A percentile compares a stretch with the other conserved stretches of the same genome.
phyloP scores from a whole-genome alignment of 1,284 basidiomycete genomes.

The Boletellus dicymbophilus region DNA sequence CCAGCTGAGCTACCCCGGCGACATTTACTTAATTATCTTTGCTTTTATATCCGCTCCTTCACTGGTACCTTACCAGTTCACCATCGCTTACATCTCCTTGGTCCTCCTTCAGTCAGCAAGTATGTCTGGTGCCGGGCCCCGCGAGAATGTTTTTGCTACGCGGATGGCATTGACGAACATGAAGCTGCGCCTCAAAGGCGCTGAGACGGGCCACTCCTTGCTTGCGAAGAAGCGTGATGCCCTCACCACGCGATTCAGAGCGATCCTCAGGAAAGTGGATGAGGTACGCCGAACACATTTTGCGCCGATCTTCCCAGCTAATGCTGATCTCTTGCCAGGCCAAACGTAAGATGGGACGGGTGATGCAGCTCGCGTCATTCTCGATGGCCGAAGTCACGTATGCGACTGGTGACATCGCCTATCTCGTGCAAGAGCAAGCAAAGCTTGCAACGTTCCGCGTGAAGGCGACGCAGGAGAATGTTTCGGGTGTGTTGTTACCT shows the following conservation, averaged over 20 bases:
- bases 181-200: slow-evolving; percentile 92
- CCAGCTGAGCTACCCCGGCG: slow-evolving; percentile 72
- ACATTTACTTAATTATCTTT: background rate
- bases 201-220: slow-evolving; percentile 96
- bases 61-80: background rate
- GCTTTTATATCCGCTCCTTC: background rate
- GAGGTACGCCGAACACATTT: slow-evolving; percentile 65
- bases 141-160: slow-evolving; percentile 94
- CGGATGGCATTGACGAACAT: slow-evolving; percentile 95
- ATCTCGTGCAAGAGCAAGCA: slow-evolving; percentile 90
- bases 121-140: slow-evolving; percentile 88
- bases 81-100: background rate
- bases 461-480: slow-evolving; percentile 96
- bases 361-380: slow-evolving; percentile 98
- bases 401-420: slow-evolving; percentile 96
- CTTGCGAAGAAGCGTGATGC: slow-evolving; percentile 98
- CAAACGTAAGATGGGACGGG: slow-evolving; percentile 98
- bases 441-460: slow-evolving; percentile 94
- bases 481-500: slow-evolving; percentile 96
- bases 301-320: background rate
- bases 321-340: slow-evolving; percentile 54
- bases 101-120: slow-evolving; percentile 5
- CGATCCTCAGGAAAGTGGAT: slow-evolving; percentile 90
- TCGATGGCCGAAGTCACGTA: slow-evolving; percentile 99
- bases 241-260: slow-evolving; percentile 88